Evolutionary conservation across 148 eudicot genomes (phyloP), one percentile per base, ranked within the genome.

Genomic region (Suaeda aralocaspica): DNA sequence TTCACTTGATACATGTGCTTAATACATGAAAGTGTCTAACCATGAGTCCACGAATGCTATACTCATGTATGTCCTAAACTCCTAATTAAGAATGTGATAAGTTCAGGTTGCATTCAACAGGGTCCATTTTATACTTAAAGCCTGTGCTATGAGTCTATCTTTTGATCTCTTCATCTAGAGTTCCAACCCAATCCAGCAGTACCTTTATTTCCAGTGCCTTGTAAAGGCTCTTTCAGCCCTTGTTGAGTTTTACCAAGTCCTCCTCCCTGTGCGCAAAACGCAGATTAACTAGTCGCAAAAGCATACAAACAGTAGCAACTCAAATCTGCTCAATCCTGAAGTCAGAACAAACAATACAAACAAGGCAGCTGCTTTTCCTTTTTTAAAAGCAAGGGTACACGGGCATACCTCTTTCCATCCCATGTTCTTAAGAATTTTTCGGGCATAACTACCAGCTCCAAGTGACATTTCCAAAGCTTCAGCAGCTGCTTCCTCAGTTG

Each of bases 371-470:
- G 55, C 21, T 4, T 39, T 55, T 24, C 30, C 56, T 33, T 51
- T 6, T 55, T 39, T 15, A 30, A 6, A 59, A 22, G n/a, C n/a
- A n/a, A n/a, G n/a, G n/a, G n/a, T n/a, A n/a, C n/a, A 26, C 16
- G 30, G 46, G 13, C 16, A n/a, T 86, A 91, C 99, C 97, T 89
- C 91, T 74, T 89, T 89, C 99, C 99, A 95, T 72, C 99, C 99
- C 99, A 95, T 95, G 83, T 76, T 82, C 72, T 95, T 85, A 8
- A 95, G 84, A 45, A 95, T 72, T 74, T 79, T 91, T 62, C 86
- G 84, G 5, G 97, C 97, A 68, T 91, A 91, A 72, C 99, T 91
- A 75, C 88, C 99, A 60, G 78, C 75, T 72, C 99, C 97, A 55
- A 95, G 84, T 41, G 99, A 91, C 84, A 87, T 82, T 79, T 84